Conservation (phyloP, 805 yeast species). For the Hanseniaspora mollemarum region DNA sequence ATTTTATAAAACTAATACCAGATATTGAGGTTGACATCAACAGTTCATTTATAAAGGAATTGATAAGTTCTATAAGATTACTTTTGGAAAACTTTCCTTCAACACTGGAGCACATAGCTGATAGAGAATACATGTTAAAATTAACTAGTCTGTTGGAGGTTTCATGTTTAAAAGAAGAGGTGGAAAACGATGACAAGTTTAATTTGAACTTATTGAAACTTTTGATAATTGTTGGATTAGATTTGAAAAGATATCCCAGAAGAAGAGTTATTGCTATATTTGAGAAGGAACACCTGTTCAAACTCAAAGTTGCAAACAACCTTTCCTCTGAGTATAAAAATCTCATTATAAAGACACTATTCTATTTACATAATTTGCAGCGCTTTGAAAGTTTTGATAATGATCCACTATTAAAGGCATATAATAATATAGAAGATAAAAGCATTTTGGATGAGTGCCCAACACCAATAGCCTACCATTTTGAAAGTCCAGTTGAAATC, state of each 20-base stretch:
- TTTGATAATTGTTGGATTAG: slow-evolving; percentile 11
- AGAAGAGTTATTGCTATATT: slow-evolving; percentile 4
- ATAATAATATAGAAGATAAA: slow-evolving; percentile 7
- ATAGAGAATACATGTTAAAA: slow-evolving; percentile 2
- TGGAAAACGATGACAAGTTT: neutral
- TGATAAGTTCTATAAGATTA: slow-evolving; percentile 3
- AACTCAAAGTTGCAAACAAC: neutral
- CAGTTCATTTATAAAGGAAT: slow-evolving; percentile 1
- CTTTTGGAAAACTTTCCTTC: slow-evolving; percentile 7
- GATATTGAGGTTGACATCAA: slow-evolving; percentile 2
- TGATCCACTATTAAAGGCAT: slow-evolving; percentile 1
- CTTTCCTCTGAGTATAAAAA: neutral
- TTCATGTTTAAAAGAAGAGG: neutral
- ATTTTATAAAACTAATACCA: slow-evolving; percentile 6
- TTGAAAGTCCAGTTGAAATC: neutral
- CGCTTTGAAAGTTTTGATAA: neutral
- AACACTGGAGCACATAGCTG: neutral
- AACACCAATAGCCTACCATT: slow-evolving; percentile 1
- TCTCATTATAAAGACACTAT: slow-evolving; percentile 2
- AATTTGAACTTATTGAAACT: slow-evolving; percentile 8
- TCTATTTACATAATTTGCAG: neutral
- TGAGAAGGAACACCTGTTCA: slow-evolving; percentile 2
- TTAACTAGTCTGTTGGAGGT: neutral
- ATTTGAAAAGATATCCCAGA: neutral
- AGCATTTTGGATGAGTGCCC: slow-evolving; percentile 7